Conservation (phyloP, 352 stramenopile species). For the Globisporangium viniferum region DNA sequence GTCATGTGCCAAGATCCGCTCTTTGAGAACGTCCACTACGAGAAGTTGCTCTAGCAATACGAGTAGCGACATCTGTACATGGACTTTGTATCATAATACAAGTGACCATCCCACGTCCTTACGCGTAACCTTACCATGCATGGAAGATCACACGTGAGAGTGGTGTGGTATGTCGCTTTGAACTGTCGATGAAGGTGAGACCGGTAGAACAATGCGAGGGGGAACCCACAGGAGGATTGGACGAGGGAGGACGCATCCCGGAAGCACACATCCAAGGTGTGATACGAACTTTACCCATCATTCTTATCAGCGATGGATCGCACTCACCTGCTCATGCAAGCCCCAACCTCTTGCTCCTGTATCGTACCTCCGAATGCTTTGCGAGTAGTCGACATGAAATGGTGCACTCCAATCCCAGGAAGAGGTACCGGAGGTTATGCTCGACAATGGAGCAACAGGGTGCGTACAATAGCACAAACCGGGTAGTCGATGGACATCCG, state of each 20-base stretch:
- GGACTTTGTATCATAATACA: neutral
- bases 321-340: neutral
- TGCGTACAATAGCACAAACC: no score
- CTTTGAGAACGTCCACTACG: neutral
- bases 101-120: neutral
- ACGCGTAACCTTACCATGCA: neutral
- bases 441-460: neutral
- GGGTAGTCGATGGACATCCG: no score
- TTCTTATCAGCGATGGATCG: neutral
- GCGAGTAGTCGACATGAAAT: neutral
- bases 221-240: neutral
- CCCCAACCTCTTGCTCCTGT: neutral
- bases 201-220: neutral
- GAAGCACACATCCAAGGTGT: neutral
- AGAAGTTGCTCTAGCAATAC: neutral
- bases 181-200: neutral
- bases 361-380: neutral
- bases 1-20: slow-evolving; percentile 1
- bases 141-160: neutral
- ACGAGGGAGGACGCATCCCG: neutral
- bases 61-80: neutral
- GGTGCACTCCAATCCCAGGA: neutral
- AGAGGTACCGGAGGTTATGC: neutral
- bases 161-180: neutral
- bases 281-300: neutral